Base-by-base conservation (phyloP, 2,329 filamentous ascomycete genomes). In the Canariomyces notabilis region DNA sequence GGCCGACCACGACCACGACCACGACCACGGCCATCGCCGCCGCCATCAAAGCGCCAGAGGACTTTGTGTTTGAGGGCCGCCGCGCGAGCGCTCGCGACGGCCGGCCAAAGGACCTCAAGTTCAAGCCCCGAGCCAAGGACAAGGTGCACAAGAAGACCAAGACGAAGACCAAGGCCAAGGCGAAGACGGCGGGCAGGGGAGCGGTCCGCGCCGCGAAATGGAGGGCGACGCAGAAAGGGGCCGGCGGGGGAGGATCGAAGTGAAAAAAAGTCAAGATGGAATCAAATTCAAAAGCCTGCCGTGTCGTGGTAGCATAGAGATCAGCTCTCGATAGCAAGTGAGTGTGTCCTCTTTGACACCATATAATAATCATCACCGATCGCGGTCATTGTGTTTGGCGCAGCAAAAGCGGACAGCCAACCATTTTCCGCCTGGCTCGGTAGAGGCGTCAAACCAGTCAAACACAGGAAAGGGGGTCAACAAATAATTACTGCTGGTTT, bases 11-110 rank as follows among this genome's bases (percentile, higher is more conserved):
- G 9, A 29, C 26, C 26, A 29, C 8, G 26, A 9, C 26, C 26
- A 12, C 26, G 9, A 29, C 4, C 9, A 4, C 8, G 26, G 26
- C 26, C 4, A 8, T 9, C n/a, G 22, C 23, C 23, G 35, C 20
- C 66, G 76, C 47, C 50, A 56, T 77, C 54, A 77, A 79, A 66
- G 74, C 76, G 1, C 83, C 84, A 0, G 84, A 89, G 64, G 72
- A 74, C 14, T 79, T 90, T 52, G 77, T 90, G n/a, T 90, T 91
- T 58, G 88, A 94, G 64, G 88, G 88, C 0, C 82, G 84, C 53
- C 76, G 88, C 44, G 87, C 87, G 8, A 87, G 77, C 44, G 69
- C 75, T 23, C 83, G 75, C 47, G 79, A 83, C 50, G 83, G 78
- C 4, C 82, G 74, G 58, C 79, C 79, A 33, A 83, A 70, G 64